Percentiles rank a stretch among this genome's conserved stretches.
phyloP scores from a whole-genome alignment of 768 basidiomycete species.

The Sutorius australiensis region DNA sequence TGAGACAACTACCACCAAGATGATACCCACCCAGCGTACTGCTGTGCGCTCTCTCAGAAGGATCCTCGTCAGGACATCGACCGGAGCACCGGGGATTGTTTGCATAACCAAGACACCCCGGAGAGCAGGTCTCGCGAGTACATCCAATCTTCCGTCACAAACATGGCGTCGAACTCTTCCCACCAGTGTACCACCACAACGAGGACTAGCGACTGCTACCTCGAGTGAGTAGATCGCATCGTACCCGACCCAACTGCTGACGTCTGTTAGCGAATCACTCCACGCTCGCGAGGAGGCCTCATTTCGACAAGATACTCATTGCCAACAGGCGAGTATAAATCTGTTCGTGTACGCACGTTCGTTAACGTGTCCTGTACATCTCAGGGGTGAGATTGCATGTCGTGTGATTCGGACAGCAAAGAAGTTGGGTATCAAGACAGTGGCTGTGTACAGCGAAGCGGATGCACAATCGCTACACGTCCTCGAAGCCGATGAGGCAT shows the following conservation, averaged over 20 bases:
- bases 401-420: slow-evolving; percentile 88
- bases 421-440: slow-evolving; percentile 85
- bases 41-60: slow-evolving; percentile 23
- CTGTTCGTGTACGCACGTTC: not conserved
- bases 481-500: slow-evolving; percentile 83
- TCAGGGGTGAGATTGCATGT: slow-evolving; percentile 93
- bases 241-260: not conserved
- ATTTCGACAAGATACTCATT: slow-evolving; percentile 88
- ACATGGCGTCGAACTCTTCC: not conserved
- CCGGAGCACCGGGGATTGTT: slow-evolving; percentile 4
- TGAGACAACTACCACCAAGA: slow-evolving; percentile 5
- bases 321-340: slow-evolving; percentile 62
- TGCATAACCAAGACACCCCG: slow-evolving; percentile 5
- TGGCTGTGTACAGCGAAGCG: slow-evolving; percentile 88
- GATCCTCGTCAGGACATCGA: slow-evolving; percentile 14
- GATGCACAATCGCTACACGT: slow-evolving; percentile 83
- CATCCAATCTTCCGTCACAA: not conserved
- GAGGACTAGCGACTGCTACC: slow-evolving; percentile 17
- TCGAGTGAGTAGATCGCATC: slow-evolving; percentile 13
- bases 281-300: slow-evolving; percentile 38
- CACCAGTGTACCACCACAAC: not conserved
- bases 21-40: slow-evolving; percentile 32
- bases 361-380: not conserved
- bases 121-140: slow-evolving; percentile 9
- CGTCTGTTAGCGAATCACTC: not conserved